Evolutionary conservation across 2,329 filamentous ascomycete genomes (phyloP).

Genomic region (Didymella sp.): DNA sequence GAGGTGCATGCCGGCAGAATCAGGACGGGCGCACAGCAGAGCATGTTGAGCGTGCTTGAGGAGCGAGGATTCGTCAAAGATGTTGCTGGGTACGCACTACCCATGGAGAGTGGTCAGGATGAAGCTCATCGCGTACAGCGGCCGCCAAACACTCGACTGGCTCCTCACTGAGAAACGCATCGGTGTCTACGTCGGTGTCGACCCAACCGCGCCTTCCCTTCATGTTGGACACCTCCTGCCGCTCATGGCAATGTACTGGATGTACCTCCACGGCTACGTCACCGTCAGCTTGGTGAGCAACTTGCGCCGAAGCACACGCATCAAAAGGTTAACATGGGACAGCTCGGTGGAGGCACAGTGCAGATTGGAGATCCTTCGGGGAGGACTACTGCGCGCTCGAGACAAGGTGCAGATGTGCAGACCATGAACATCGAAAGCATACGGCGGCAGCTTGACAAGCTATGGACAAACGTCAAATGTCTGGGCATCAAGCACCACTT

Average conservation of each 20-base stretch:
- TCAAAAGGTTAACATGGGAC: conserved; percentile 33
- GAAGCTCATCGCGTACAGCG: conserved; percentile 36
- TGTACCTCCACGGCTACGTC: conserved; percentile 77
- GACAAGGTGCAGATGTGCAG: conserved; percentile 60
- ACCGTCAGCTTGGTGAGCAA: conserved; percentile 65
- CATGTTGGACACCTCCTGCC: conserved; percentile 83
- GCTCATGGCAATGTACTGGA: conserved; percentile 84
- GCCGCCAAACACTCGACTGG: conserved; percentile 64
- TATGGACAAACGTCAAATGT: conserved; percentile 76
- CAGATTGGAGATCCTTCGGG: conserved; percentile 81
- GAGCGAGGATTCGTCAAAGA: conserved; percentile 78
- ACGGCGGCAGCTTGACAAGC: conserved; percentile 70
- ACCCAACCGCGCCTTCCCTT: conserved; percentile 79
- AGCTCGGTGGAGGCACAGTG: conserved; percentile 75
- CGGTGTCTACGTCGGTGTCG: conserved; percentile 80
- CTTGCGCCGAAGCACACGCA: conserved; percentile 10
- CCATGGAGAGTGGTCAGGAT: background rate
- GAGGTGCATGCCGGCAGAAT: conserved; percentile 40
- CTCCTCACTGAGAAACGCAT: conserved; percentile 71
- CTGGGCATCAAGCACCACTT: conserved; percentile 72
- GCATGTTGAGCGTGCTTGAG: conserved; percentile 69
- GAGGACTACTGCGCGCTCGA: conserved; percentile 67
- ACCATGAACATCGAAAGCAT: conserved; percentile 72
- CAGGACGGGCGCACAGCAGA: conserved; percentile 39
- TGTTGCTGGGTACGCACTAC: conserved; percentile 69